phyloP scores from a whole-genome alignment of 495 filamentous ascomycete genomes.

The Aspergillus panamensis region DNA sequence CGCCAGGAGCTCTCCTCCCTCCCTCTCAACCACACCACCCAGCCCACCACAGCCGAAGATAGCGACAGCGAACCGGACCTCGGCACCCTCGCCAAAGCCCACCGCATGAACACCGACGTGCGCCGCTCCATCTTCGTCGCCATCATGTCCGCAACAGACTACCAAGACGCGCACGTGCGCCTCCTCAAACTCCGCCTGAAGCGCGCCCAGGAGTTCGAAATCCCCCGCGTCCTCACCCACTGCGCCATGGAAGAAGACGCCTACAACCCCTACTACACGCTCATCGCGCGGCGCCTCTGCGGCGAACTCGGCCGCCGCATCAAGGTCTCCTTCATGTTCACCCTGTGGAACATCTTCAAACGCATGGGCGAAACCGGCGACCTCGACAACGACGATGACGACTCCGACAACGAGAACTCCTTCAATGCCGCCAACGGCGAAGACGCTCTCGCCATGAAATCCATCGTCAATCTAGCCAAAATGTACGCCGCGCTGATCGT shows the following conservation, averaged over 20 bases:
- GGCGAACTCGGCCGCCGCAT: conserved; percentile 60
- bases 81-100: conserved; percentile 68
- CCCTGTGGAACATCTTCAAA: conserved; percentile 84
- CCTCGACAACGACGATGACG: conserved; percentile 53
- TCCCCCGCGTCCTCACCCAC: conserved; percentile 82
- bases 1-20: conserved; percentile 33
- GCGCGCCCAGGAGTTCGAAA: conserved; percentile 78
- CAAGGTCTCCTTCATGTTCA: conserved; percentile 78
- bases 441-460: conserved; percentile 51
- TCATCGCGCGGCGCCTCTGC: conserved; percentile 75
- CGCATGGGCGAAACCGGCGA: conserved; percentile 70
- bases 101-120: conserved; percentile 93
- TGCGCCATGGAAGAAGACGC: conserved; percentile 77
- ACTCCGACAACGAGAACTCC: conserved; percentile 19
- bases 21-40: conserved; percentile 15
- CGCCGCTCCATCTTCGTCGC: conserved; percentile 89
- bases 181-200: conserved; percentile 81
- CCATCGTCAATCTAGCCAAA: conserved; percentile 84
- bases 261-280: conserved; percentile 91
- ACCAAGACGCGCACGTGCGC: conserved; percentile 72
- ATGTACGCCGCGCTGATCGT: conserved; percentile 75
- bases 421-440: conserved; percentile 47
- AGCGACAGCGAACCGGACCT: conserved; percentile 62
- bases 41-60: conserved; percentile 27
- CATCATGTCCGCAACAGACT: conserved; percentile 84